Percentiles rank a stretch among this genome's conserved stretches.
Conservation (phyloP, 257 asterid genomes). For the Nicotiana benthamiana region DNA sequence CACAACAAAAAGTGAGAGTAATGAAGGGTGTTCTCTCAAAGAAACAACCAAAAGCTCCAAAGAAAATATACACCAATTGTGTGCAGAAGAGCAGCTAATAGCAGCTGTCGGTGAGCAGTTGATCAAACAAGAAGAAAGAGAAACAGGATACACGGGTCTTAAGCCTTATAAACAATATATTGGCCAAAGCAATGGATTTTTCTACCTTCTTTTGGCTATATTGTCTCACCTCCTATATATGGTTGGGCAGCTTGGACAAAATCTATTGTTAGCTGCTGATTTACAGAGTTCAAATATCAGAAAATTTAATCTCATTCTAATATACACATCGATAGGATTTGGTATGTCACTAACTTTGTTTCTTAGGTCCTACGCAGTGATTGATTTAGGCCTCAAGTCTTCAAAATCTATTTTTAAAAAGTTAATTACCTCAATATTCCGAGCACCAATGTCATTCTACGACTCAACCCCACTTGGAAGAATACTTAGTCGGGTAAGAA, state of each 20-base stretch:
- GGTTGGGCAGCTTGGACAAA: conserved; percentile 37
- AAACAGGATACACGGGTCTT: conserved; percentile 30
- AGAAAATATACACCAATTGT: conserved; percentile 31
- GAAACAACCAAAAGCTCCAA: conserved; percentile 18
- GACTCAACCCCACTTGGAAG: conserved; percentile 53
- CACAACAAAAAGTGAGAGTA: conserved; percentile 45
- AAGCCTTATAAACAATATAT: conserved; percentile 42
- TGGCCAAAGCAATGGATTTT: conserved; percentile 30
- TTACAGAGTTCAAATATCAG: conserved; percentile 22
- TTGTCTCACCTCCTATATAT: conserved; percentile 27
- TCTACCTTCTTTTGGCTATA: conserved; percentile 24
- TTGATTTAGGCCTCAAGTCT: conserved; percentile 29
- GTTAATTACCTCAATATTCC: conserved; percentile 33
- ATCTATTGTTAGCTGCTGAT: conserved; percentile 39
- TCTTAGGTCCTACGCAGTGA: conserved; percentile 22
- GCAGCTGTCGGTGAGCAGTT: conserved; percentile 27
- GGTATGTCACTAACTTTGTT: conserved; percentile 25
- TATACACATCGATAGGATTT: conserved; percentile 30
- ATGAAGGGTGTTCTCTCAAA: conserved; percentile 15
- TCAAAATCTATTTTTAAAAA: conserved; percentile 28
- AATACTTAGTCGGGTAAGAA: conserved; percentile 39
- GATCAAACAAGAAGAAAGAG: conserved; percentile 43
- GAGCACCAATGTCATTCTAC: conserved; percentile 44
- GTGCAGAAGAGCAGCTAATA: conserved; percentile 25
- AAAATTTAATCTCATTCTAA: conserved; percentile 18